Conservation (phyloP, 768 basidiomycete genomes). For the Boletellus ananiceps region DNA sequence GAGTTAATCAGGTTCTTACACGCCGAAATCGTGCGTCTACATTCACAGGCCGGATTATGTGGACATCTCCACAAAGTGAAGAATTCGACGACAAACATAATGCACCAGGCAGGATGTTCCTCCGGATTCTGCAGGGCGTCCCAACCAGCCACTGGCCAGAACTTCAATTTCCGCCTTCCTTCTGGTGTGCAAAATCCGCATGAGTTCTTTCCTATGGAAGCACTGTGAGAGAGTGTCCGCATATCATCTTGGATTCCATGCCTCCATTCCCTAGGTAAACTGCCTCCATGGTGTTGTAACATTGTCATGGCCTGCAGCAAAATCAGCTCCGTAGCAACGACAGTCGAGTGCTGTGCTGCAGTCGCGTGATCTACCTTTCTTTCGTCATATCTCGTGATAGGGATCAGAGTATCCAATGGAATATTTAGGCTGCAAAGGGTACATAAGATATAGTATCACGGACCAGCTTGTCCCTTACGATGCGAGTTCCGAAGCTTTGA, state of each 20-base stretch:
- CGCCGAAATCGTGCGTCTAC: no score
- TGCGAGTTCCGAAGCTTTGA: slow-evolving; percentile 64
- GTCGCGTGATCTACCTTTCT: slow-evolving; percentile 52
- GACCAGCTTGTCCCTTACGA: slow-evolving; percentile 38
- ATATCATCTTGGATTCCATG: slow-evolving; percentile 26
- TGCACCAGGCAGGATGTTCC: slow-evolving; percentile 18
- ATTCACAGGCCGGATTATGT: not conserved
- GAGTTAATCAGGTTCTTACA: no score
- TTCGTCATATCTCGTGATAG: slow-evolving; percentile 66
- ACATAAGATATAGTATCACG: not conserved
- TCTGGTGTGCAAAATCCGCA: slow-evolving; percentile 72
- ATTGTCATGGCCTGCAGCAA: slow-evolving; percentile 58
- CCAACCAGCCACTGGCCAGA: slow-evolving; percentile 27
- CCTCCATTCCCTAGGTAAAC: slow-evolving; percentile 67
- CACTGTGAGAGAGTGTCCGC: not conserved
- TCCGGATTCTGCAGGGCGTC: slow-evolving; percentile 5
- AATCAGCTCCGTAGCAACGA: not conserved
- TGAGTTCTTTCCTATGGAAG: slow-evolving; percentile 65
- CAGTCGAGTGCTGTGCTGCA: not conserved
- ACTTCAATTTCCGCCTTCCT: slow-evolving; percentile 93
- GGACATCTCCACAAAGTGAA: slow-evolving; percentile 26
- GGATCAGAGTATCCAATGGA: slow-evolving; percentile 56
- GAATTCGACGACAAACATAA: slow-evolving; percentile 27
- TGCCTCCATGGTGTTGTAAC: slow-evolving; percentile 40
- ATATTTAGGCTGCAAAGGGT: slow-evolving; percentile 49